Evolutionary conservation across 1,139 yeast genomes (phyloP), one percentile per base, ranked within the genome.

Genomic region (Yamadazyma songkhlaensis): DNA sequence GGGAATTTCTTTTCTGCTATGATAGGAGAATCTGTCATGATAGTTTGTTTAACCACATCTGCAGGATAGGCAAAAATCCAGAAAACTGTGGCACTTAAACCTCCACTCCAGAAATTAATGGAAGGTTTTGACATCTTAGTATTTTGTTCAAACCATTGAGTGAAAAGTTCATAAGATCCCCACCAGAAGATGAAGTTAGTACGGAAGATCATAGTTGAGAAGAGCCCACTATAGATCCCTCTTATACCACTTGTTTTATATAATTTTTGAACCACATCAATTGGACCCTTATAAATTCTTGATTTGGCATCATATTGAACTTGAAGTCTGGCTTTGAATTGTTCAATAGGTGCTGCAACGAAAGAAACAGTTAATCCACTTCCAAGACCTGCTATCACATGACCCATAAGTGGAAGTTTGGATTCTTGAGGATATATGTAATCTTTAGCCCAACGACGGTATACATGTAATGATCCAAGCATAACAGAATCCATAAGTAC

Each of bases 261-360:
- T 43, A 73, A 67, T 55, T 77, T 74, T 29, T 53, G 40, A 40
- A 74, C 74, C 49, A 90, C 90, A 55, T 86, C 88, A 27, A 88
- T 61, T 0, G 97, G 96, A 0, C 96, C 96, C 2, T 68, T 68
- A 54, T 84, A 88, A 7, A 74, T 51, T 47, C 71, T 81, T n/a
- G 85, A 63, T 34, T 75, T 72, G 12, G 89, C 83, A 56, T 87
- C 95, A 56, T 89, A 89, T 56, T 89, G 96, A 6, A 89, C 89
- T 57, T 89, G 96, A 36, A 89, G 67, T 46, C 95, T 71, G 3
- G 95, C 96, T 60, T 88, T 89, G 50, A 88, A 81, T 51, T 85
- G 85, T 59, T 89, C 97, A 6, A 89, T 84, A 1, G 96, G 96
- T 0, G 96, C 95, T 2, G 97, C 97, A 12, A 89, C 92, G 62